These are phyloP conservation scores for Russula griseocarnosa DNA, from an alignment of 768 basidiomycete species.

Conservation along the genomic window DNA sequence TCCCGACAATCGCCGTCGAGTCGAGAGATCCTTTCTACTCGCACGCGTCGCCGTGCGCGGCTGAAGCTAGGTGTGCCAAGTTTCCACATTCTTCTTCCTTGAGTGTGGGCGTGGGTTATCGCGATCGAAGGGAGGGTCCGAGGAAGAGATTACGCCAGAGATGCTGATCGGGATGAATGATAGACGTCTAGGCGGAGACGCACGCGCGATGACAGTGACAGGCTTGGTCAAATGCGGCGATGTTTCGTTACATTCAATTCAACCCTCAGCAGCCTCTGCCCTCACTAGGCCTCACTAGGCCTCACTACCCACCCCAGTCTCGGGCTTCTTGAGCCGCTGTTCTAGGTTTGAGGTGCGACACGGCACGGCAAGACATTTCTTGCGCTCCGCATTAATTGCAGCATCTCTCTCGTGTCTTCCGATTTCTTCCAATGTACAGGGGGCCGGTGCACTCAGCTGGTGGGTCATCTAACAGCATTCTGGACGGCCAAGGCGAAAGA, in stretches of 20 bases:
- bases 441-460: too few species aligned
- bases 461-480: too few species aligned
- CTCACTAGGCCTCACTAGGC: too few species aligned
- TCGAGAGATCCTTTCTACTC: constrained; percentile 19
- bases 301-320: background rate
- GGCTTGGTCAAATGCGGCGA: constrained; percentile 56
- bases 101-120: too few species aligned
- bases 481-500: constrained; percentile 79
- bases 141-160: constrained; percentile 71
- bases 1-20: constrained; percentile 21
- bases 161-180: constrained; percentile 47
- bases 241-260: constrained; percentile 37
- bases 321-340: background rate
- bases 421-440: too few species aligned
- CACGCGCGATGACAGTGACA: constrained; percentile 42
- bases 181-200: constrained; percentile 56
- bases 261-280: too few species aligned
- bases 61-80: constrained; percentile 22
- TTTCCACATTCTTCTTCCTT: background rate
- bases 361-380: background rate
- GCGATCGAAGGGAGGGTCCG: constrained; percentile 21
- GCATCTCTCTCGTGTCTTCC: too few species aligned
- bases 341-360: too few species aligned
- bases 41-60: constrained; percentile 27
- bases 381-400: constrained; percentile 30